These are phyloP conservation scores for Manihot esculenta DNA, from an alignment of 441 rosid species.

Conservation along the genomic window DNA sequence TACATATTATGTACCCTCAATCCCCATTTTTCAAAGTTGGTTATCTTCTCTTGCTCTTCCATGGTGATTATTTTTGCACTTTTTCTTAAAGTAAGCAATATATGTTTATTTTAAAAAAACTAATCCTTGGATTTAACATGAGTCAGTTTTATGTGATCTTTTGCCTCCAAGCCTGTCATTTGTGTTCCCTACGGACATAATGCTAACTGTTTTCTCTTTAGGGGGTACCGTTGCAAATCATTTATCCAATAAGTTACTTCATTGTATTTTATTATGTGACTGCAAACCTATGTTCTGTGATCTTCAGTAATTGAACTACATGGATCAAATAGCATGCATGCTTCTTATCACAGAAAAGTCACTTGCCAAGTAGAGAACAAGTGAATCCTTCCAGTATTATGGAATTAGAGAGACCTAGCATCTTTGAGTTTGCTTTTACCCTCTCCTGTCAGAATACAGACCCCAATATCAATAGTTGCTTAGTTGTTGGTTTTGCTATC, in stretches of 20 bases:
- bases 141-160: background rate
- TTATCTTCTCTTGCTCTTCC: background rate
- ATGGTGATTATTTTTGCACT: background rate
- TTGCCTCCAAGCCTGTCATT: background rate
- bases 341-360: background rate
- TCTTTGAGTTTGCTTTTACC: conserved; percentile 9
- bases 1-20: background rate
- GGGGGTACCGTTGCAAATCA: background rate
- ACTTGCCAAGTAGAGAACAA: background rate
- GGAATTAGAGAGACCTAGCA: background rate
- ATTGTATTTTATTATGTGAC: background rate
- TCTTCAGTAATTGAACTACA: background rate
- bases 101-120: background rate
- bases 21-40: background rate
- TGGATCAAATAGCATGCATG: background rate
- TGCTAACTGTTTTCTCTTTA: no score
- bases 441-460: background rate
- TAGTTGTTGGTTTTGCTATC: background rate
- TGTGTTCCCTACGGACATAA: no score
- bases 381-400: background rate
- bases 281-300: background rate
- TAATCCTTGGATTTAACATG: background rate
- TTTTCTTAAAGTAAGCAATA: background rate
- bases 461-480: background rate
- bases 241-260: background rate